phyloP scores from a whole-genome alignment of 2,329 filamentous ascomycete genomes.

The Fusarium albosuccineum region DNA sequence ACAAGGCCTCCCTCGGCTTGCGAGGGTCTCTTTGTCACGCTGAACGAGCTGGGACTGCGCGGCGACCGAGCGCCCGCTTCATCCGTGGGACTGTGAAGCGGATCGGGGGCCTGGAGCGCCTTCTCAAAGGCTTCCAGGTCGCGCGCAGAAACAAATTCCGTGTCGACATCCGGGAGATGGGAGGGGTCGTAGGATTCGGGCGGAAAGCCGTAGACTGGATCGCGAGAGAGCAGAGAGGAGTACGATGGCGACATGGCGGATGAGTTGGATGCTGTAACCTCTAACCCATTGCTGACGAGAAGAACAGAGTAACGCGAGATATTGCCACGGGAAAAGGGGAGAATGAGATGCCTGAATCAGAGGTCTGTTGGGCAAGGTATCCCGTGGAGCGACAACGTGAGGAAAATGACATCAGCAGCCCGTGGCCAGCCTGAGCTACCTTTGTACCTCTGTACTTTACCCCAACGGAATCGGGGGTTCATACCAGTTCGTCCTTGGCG shows the following conservation, averaged over 20 bases:
- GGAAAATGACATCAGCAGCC: slow-evolving; percentile 6
- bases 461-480: slow-evolving; percentile 4
- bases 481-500: slow-evolving; percentile 12
- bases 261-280: slow-evolving; percentile 9
- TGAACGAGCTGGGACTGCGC: slow-evolving; percentile 56
- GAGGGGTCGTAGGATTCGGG: slow-evolving; percentile 75
- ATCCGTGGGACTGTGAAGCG: slow-evolving; percentile 73
- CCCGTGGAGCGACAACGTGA: slow-evolving; percentile 31
- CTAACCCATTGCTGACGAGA: slow-evolving; percentile 34
- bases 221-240: slow-evolving; percentile 43
- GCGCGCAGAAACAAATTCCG: slow-evolving; percentile 79
- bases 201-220: slow-evolving; percentile 67
- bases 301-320: slow-evolving; percentile 2
- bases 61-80: slow-evolving; percentile 58
- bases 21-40: slow-evolving; percentile 59
- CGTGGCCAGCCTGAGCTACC: slow-evolving; percentile 2
- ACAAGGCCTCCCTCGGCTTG: slow-evolving; percentile 47
- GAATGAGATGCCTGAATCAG: slow-evolving; percentile 28
- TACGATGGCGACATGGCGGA: slow-evolving; percentile 45
- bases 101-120: slow-evolving; percentile 86
- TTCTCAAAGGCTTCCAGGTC: slow-evolving; percentile 84
- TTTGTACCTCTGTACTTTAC: slow-evolving; percentile 8
- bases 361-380: slow-evolving; percentile 35
- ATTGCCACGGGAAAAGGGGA: slow-evolving; percentile 23
- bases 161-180: slow-evolving; percentile 81